These are phyloP conservation scores for Mycosarcoma maydis DNA, from an alignment of 1,284 basidiomycete genomes.

Conservation along the genomic window DNA sequence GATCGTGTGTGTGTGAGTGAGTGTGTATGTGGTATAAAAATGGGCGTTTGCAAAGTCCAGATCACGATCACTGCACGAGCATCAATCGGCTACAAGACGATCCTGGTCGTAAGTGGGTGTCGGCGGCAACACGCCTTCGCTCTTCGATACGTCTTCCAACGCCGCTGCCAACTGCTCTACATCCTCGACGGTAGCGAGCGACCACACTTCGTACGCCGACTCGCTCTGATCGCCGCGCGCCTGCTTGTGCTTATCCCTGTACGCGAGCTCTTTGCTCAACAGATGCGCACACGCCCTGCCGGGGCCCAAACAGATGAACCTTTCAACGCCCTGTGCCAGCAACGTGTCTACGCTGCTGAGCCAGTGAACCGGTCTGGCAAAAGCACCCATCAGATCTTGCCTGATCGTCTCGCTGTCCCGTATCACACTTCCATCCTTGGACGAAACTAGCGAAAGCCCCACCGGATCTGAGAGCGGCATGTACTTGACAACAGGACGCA, in stretches of 20 bases:
- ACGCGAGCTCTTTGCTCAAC: slow-evolving; percentile 62
- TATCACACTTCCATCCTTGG: slow-evolving; percentile 46
- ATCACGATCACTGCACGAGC: not conserved
- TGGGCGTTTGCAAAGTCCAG: too few species aligned
- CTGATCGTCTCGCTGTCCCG: slow-evolving; percentile 38
- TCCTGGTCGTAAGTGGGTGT: slow-evolving; percentile 18
- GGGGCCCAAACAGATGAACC: slow-evolving; percentile 64
- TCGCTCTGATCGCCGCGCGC: slow-evolving; percentile 12
- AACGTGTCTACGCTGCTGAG: slow-evolving; percentile 53
- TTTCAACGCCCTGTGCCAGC: slow-evolving; percentile 54
- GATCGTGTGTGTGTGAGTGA: too few species aligned
- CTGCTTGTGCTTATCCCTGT: slow-evolving; percentile 38
- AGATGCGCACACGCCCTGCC: slow-evolving; percentile 63
- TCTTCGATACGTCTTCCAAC: slow-evolving; percentile 18
- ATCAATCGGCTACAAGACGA: slow-evolving; percentile 23
- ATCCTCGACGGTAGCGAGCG: slow-evolving; percentile 58
- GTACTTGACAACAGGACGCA: slow-evolving; percentile 45
- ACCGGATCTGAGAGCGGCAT: slow-evolving; percentile 55
- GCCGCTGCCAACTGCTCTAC: slow-evolving; percentile 48
- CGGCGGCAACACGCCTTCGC: slow-evolving; percentile 19
- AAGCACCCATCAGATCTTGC: slow-evolving; percentile 47
- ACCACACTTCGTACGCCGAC: slow-evolving; percentile 58
- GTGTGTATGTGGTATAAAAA: too few species aligned
- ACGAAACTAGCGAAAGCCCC: slow-evolving; percentile 50
- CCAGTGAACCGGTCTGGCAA: slow-evolving; percentile 60